These are phyloP conservation scores for Physcia stellaris DNA, from an alignment of 495 filamentous ascomycete species.

Conservation along the genomic window DNA sequence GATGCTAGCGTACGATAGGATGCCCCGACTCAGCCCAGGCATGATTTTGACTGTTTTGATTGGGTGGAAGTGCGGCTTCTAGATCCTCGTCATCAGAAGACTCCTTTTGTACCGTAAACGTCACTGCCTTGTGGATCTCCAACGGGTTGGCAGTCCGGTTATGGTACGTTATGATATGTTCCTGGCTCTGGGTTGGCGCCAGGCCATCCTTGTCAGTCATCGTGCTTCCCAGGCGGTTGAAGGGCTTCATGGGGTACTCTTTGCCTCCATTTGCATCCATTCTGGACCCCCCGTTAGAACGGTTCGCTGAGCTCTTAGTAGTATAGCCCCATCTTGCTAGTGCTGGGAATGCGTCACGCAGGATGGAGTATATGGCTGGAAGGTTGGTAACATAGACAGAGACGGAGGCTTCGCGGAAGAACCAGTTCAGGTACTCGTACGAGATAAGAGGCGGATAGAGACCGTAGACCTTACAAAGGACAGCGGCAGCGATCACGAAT, in stretches of 20 bases:
- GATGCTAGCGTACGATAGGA: too few relatives aligned
- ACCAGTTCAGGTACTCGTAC: conserved; percentile 21
- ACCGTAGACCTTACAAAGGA: conserved; percentile 49
- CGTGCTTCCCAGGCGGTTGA: conserved; percentile 18
- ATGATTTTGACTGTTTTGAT: too few relatives aligned
- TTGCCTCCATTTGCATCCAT: conserved; percentile 19
- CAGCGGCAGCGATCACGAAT: conserved; percentile 46
- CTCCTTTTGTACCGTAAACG: conserved; percentile 29
- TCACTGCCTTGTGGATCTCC: conserved; percentile 33
- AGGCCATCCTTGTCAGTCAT: conserved; percentile 22
- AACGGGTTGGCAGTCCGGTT: conserved; percentile 29
- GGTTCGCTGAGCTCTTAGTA: conserved; percentile 22
- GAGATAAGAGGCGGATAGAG: conserved; percentile 33
- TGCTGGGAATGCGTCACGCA: conserved; percentile 25
- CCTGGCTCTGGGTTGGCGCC: conserved; percentile 24
- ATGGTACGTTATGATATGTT: conserved; percentile 27
- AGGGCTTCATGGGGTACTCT: conserved; percentile 25
- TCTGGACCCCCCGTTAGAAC: conserved; percentile 23
- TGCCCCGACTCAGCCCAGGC: too few relatives aligned
- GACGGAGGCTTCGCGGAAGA: conserved; percentile 19
- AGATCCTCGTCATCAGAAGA: background rate
- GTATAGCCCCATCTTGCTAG: conserved; percentile 33
- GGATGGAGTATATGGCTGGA: conserved; percentile 17
- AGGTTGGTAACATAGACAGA: conserved; percentile 21
- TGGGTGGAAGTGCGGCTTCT: background rate